These are phyloP conservation scores for Russula griseocarnosa DNA, from an alignment of 768 basidiomycete species.

Conservation along the genomic window DNA sequence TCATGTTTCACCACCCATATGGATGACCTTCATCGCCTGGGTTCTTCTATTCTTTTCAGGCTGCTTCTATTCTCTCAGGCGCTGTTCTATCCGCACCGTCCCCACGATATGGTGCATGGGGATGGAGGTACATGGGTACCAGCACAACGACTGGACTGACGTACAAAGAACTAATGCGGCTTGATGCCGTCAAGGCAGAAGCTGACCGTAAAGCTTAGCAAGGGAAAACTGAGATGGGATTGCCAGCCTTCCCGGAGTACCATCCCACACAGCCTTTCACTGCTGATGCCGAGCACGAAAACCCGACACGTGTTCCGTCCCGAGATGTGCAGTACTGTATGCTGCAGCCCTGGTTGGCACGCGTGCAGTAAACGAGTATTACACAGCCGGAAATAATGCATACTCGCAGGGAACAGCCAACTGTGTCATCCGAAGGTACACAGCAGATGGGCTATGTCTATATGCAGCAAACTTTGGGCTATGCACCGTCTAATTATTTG, in stretches of 20 bases:
- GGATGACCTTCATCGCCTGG: constrained; percentile 87
- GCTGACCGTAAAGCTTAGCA: constrained; percentile 75
- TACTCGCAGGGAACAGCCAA: constrained; percentile 40
- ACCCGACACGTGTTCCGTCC: constrained; percentile 23
- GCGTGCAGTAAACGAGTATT: constrained; percentile 74
- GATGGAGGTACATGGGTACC: constrained; percentile 23
- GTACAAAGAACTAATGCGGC: constrained; percentile 63
- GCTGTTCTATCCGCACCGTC: constrained; percentile 75
- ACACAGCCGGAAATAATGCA: constrained; percentile 41
- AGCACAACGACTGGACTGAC: constrained; percentile 32
- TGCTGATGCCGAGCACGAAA: constrained; percentile 51
- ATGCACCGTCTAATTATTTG: constrained; percentile 40
- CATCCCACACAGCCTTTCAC: constrained; percentile 61
- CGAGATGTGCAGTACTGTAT: constrained; percentile 56
- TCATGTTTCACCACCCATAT: no score
- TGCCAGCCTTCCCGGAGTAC: constrained; percentile 73
- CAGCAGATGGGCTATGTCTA: constrained; percentile 40
- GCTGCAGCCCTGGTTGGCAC: constrained; percentile 58
- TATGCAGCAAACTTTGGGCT: constrained; percentile 41
- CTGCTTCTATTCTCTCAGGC: constrained; percentile 79
- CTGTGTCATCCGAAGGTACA: constrained; percentile 21
- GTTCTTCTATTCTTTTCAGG: constrained; percentile 85
- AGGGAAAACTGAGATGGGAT: constrained; percentile 54
- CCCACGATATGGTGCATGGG: constrained; percentile 37
- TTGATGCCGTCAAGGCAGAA: constrained; percentile 85